Base-by-base conservation (phyloP, 306 rosid genomes). In the Trichosanthes cucumerina region DNA sequence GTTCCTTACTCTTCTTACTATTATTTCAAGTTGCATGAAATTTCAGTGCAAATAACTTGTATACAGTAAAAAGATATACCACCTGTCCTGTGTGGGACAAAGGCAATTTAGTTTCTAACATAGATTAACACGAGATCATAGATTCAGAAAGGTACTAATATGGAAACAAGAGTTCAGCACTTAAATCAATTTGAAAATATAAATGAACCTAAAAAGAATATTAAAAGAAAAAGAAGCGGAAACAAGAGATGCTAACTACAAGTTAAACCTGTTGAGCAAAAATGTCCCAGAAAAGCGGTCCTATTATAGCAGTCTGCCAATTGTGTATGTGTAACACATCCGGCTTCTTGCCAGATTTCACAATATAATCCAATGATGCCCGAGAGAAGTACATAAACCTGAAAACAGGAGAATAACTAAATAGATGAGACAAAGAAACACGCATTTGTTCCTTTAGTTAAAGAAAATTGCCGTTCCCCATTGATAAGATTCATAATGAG, bases 271-370 rank as follows among this genome's bases (percentile, higher is more conserved):
- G 92, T 39, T 89, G 80, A 75, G 83, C 90, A 86, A 88, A 87
- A 75, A 90, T 82, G 85, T 93, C 98, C 98, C 98, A 93, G 83
- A 93, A 93, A 88, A 93, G 98, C 28, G 98, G 97, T 79, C 91
- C 98, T 86, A 87, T 72, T 41, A 93, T 88, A 75, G 98, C 92
- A 82, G 98, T 93, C 89, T 93, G 93, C 98, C 98, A 90, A 85
- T 89, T 89, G 86, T 93, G 98, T 24, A 93, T 77, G 83, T 93
- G 98, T 76, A 93, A 78, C 69, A 93, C 84, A 87, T 93, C 97
- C 18, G 97, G 98, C 80, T 85, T 87, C 92, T 88, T 93, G 78
- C 93, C 96, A 57, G 93, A 85, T 85, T 91, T 93, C 79, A 90
- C 90, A 39, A 93, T 88, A 70, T 93, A 93, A 80, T 93, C 98